Evolutionary conservation across 768 basidiomycete species (phyloP).

Genomic region (Trametopsis cervina): DNA sequence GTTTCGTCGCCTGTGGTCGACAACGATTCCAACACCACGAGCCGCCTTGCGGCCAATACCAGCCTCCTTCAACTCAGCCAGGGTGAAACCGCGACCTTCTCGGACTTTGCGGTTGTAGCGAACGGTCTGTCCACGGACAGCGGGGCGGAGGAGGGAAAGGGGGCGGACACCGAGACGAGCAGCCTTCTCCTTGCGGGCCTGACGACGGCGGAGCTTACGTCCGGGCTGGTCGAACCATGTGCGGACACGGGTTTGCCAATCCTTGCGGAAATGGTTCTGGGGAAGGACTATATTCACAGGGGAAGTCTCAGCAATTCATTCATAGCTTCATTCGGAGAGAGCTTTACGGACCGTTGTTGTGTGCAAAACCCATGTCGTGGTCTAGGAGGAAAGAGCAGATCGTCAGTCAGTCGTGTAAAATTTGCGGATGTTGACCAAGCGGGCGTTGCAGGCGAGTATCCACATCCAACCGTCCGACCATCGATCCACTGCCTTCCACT

Average conservation of each 20-base stretch:
- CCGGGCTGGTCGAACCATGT: conserved; percentile 99
- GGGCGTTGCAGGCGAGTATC: too few relatives aligned
- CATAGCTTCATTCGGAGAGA: not conserved
- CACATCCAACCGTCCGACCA: conserved; percentile 19
- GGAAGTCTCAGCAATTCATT: not conserved
- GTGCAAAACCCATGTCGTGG: conserved; percentile 67
- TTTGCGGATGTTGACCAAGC: conserved; percentile 7
- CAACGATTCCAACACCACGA: conserved; percentile 85
- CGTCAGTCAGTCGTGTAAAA: conserved; percentile 13
- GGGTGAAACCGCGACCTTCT: conserved; percentile 94
- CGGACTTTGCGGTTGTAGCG: conserved; percentile 98
- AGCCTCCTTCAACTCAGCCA: conserved; percentile 91
- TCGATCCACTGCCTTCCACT: conserved; percentile 21
- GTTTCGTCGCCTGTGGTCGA: conserved; percentile 96
- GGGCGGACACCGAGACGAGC: conserved; percentile 89
- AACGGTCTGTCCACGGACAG: conserved; percentile 92
- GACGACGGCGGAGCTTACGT: conserved; percentile 92
- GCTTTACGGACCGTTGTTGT: conserved; percentile 64
- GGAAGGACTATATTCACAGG: conserved; percentile 59
- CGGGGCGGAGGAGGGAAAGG: conserved; percentile 86
- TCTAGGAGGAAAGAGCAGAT: conserved; percentile 27
- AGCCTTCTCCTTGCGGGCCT: conserved; percentile 87
- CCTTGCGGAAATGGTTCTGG: conserved; percentile 95
- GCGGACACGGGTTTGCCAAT: conserved; percentile 95
- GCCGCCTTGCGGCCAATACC: conserved; percentile 94